A percentile compares a stretch with the other conserved stretches of the same genome.
phyloP scores from a whole-genome alignment of 768 basidiomycete species.

The Xerocomellus dryophilus region DNA sequence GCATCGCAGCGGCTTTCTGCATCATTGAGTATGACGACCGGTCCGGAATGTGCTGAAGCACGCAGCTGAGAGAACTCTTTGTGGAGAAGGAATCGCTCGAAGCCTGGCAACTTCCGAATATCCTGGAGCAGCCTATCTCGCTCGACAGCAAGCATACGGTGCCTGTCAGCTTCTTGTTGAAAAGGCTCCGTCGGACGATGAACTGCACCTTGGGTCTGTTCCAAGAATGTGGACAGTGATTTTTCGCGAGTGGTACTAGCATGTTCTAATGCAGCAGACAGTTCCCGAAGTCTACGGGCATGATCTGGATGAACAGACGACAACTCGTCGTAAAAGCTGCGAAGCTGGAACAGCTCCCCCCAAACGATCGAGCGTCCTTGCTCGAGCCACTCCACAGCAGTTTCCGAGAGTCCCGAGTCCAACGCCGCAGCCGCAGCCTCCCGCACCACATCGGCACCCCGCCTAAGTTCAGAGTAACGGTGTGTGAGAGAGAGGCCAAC shows the following conservation, averaged over 20 bases:
- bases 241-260: neutral
- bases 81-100: too few species aligned
- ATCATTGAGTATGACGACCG: too few species aligned
- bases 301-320: neutral
- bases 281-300: neutral
- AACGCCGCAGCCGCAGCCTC: neutral
- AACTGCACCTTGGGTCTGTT: too few species aligned
- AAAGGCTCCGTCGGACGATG: too few species aligned
- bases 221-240: neutral
- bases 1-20: too few species aligned
- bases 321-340: constrained; percentile 3
- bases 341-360: neutral
- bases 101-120: too few species aligned
- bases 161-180: too few species aligned
- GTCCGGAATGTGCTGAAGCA: too few species aligned
- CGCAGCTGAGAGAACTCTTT: too few species aligned
- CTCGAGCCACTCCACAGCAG: constrained; percentile 11
- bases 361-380: constrained; percentile 10
- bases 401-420: neutral
- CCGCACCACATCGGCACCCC: neutral
- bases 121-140: too few species aligned
- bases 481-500: constrained; percentile 13
- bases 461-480: constrained; percentile 16
- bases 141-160: too few species aligned
- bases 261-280: neutral